Base-by-base conservation (phyloP, 768 basidiomycete species). In the Kwoniella sp. region DNA sequence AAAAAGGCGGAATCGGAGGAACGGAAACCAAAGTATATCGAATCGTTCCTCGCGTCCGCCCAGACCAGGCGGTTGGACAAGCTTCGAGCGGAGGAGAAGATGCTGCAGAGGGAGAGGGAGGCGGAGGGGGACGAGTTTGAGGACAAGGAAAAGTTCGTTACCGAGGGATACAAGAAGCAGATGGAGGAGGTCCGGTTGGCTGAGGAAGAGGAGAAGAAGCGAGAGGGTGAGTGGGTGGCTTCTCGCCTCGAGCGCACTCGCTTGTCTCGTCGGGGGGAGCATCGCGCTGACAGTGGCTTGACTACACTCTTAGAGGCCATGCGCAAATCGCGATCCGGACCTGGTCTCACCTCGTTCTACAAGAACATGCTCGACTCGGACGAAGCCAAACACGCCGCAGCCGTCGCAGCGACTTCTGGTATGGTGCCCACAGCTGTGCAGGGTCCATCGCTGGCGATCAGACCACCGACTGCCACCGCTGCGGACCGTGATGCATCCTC, bases 91-190 rank as follows among this genome's bases (percentile, higher is more conserved):
- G 95, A 99, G 74, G 93, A 98, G 76, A 96, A 98, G 79, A 86
- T 93, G 86, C 85, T 96, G 70, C 88, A 92, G 71, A 80, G 82
- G 37, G 95, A 98, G 73, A 82, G 95, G 19, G 89, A 92, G 75
- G 77, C 80, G 17, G 95, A 99, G 76, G 95, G 95, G 0, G 91
- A 91, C 56, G 82, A 90, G 71, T 99, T 89, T 71, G 80, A 80
- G 50, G 95, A 89, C 77, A 98, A 92, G 78, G 95, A 96, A 48
- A 80, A 84, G n/a, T 99, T 98, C 65, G 93, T 98, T 43, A 99
- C 95, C 0, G 88, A 90, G 66, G 90, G 89, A 20, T 99, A 99
- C 77, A 91, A 90, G 72, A 86, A 88, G 42, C 95, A 98, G 75
- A 87, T 95, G 84, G 91, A 83, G 41, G 88, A 92, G 75, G 83